These are phyloP conservation scores for Pythium aphanidermatum DNA, from an alignment of 352 stramenopile genomes.

Conservation along the genomic window DNA sequence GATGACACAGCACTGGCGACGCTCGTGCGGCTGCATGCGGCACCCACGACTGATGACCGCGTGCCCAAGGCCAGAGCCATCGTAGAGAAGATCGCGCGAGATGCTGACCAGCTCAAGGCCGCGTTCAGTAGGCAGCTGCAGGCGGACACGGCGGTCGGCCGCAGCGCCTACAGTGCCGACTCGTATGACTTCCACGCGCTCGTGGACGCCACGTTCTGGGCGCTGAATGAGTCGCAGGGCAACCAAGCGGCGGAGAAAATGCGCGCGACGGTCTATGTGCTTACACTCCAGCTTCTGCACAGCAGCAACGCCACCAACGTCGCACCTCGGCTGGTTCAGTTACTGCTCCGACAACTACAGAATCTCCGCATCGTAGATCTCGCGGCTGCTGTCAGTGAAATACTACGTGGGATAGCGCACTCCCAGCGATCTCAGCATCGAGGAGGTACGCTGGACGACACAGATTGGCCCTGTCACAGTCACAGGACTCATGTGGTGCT, in stretches of 20 bases:
- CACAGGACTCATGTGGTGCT: not conserved
- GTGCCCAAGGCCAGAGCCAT: conserved; percentile 12
- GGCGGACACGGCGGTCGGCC: conserved; percentile 17
- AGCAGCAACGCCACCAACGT: conserved; percentile 17
- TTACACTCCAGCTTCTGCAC: conserved; percentile 25
- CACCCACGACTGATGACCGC: conserved; percentile 2
- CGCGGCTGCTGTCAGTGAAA: conserved; percentile 22
- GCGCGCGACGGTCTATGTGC: conserved; percentile 19
- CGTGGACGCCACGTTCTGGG: conserved; percentile 37
- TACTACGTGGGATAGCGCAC: conserved; percentile 24
- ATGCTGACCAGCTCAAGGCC: conserved; percentile 21
- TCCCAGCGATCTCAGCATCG: conserved; percentile 23
- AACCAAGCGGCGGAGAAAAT: conserved; percentile 18
- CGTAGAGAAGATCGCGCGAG: conserved; percentile 10
- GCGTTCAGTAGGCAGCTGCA: conserved; percentile 18
- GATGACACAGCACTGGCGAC: conserved; percentile 9
- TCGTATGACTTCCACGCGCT: conserved; percentile 22
- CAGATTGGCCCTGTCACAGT: not conserved
- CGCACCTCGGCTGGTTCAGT: conserved; percentile 14
- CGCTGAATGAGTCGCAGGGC: conserved; percentile 13
- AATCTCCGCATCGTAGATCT: conserved; percentile 25
- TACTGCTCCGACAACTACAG: conserved; percentile 33
- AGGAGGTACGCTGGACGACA: conserved; percentile 8
- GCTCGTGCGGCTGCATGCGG: conserved; percentile 26
- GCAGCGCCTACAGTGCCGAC: conserved; percentile 26